These are phyloP conservation scores for Amaranthus tricolor DNA, from an alignment of 179 eudicot species.

Conservation along the genomic window DNA sequence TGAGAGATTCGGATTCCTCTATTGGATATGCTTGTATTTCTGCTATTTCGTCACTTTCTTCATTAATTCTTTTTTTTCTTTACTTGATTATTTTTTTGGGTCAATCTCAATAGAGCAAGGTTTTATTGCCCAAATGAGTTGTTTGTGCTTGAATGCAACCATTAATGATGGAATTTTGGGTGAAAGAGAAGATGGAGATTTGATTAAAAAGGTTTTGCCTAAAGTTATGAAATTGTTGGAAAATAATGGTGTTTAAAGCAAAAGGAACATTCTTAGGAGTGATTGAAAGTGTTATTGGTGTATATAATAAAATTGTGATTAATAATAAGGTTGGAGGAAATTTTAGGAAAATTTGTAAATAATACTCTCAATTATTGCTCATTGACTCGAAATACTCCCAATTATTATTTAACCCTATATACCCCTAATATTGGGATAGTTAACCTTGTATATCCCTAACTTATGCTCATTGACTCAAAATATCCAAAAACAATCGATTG, in stretches of 20 bases:
- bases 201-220: constrained; percentile 37
- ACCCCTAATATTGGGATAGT: too few relatives aligned
- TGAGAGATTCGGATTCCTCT: constrained; percentile 53
- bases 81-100: constrained; percentile 39
- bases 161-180: constrained; percentile 37
- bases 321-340: constrained; percentile 28
- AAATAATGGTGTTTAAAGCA: constrained; percentile 50
- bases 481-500: too few relatives aligned
- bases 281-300: constrained; percentile 45
- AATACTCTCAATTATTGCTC: too few relatives aligned
- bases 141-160: constrained; percentile 55
- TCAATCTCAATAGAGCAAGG: constrained; percentile 53
- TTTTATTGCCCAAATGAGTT: constrained; percentile 47
- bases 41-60: constrained; percentile 40
- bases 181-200: constrained; percentile 28
- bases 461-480: too few relatives aligned
- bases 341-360: constrained; percentile 14
- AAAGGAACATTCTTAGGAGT: constrained; percentile 52
- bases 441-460: too few relatives aligned
- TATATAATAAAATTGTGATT: constrained; percentile 24
- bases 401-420: too few relatives aligned
- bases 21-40: constrained; percentile 53
- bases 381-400: too few relatives aligned
- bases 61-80: constrained; percentile 14
- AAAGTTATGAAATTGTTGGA: constrained; percentile 48